These are phyloP conservation scores for Microcos paniculata DNA, from an alignment of 345 rosid species.

Conservation along the genomic window DNA sequence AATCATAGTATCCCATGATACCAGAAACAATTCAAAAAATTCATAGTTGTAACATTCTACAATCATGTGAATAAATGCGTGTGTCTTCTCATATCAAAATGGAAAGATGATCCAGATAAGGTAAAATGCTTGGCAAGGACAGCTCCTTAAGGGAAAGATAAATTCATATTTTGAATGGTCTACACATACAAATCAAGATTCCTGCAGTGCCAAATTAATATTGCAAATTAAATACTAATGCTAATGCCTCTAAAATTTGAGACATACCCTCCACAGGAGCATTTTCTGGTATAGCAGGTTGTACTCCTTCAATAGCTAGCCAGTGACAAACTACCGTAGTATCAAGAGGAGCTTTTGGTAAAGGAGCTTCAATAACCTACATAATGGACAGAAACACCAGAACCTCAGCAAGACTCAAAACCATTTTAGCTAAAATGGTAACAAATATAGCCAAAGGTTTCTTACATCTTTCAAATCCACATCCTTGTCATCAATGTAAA, in stretches of 20 bases:
- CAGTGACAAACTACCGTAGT: slow-evolving; percentile 84
- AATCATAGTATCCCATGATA: not conserved
- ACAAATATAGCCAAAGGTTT: slow-evolving; percentile 10
- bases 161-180: not conserved
- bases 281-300: slow-evolving; percentile 97
- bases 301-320: slow-evolving; percentile 98
- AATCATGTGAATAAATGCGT: not conserved
- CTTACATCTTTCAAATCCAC: slow-evolving; percentile 95
- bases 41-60: not conserved
- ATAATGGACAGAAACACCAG: slow-evolving; percentile 19
- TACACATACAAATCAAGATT: not conserved
- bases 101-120: not conserved
- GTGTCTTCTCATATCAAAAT: not conserved
- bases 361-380: slow-evolving; percentile 93
- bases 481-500: slow-evolving; percentile 89
- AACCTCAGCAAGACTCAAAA: slow-evolving; percentile 11
- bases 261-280: slow-evolving; percentile 78
- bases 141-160: not conserved
- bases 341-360: slow-evolving; percentile 96
- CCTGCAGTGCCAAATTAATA: not conserved
- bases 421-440: not conserved
- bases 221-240: slow-evolving; percentile 14
- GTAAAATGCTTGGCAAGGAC: not conserved
- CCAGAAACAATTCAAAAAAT: not conserved
- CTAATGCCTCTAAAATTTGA: slow-evolving; percentile 19